These are phyloP conservation scores for Phyllosticta paracitricarpa DNA, from an alignment of 2,329 filamentous ascomycete species.

Conservation along the genomic window DNA sequence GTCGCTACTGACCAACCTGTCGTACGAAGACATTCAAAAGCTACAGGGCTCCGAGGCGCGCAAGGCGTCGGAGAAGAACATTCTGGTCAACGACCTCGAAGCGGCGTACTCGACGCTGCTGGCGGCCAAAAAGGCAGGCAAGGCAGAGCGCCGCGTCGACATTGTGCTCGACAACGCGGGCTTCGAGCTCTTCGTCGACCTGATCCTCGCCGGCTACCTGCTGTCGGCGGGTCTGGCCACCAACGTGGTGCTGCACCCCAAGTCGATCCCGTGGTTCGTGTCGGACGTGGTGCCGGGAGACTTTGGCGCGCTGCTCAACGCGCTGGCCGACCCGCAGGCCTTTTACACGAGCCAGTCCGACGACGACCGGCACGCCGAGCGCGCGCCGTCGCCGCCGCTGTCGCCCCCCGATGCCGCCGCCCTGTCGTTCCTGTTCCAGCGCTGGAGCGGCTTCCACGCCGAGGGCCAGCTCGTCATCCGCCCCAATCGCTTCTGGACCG, in stretches of 20 bases:
- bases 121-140: slow-evolving; percentile 52
- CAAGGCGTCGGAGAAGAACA: slow-evolving; percentile 82
- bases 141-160: slow-evolving; percentile 66
- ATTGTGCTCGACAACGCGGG: slow-evolving; percentile 96
- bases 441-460: slow-evolving; percentile 70
- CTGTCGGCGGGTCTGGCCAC: slow-evolving; percentile 78
- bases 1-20: slow-evolving; percentile 78
- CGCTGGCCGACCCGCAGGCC: slow-evolving; percentile 61
- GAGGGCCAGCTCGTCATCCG: slow-evolving; percentile 77
- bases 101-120: slow-evolving; percentile 60
- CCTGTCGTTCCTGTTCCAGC: slow-evolving; percentile 66
- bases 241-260: slow-evolving; percentile 79
- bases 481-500: slow-evolving; percentile 86
- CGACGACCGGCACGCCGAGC: slow-evolving; percentile 47
- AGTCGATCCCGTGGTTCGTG: slow-evolving; percentile 96
- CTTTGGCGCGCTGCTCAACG: slow-evolving; percentile 71
- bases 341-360: slow-evolving; percentile 73
- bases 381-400: slow-evolving; percentile 48
- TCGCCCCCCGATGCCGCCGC: slow-evolving; percentile 57
- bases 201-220: slow-evolving; percentile 84
- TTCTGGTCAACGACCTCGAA: slow-evolving; percentile 75
- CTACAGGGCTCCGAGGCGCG: slow-evolving; percentile 81
- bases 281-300: slow-evolving; percentile 85
- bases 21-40: slow-evolving; percentile 94
- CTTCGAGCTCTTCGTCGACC: slow-evolving; percentile 92